phyloP scores from a whole-genome alignment of 2,329 filamentous ascomycete genomes.

The Juglanconis juglandina region DNA sequence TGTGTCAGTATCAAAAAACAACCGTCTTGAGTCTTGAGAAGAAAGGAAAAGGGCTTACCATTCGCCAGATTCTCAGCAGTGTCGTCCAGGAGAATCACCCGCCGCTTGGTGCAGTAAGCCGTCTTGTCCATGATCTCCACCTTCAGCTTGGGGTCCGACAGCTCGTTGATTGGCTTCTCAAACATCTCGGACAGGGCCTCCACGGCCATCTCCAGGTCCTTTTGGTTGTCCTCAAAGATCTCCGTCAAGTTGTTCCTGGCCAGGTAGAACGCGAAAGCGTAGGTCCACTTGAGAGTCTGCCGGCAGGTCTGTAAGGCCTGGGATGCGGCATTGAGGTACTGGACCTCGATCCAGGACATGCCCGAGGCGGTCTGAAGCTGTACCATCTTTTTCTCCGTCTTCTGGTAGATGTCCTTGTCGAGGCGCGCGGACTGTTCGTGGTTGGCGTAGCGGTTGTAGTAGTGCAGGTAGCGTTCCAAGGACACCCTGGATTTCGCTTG shows the following conservation, averaged over 20 bases:
- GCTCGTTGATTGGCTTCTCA: conserved; percentile 87
- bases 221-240: conserved; percentile 98
- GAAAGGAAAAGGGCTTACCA: conserved; percentile 53
- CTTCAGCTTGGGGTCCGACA: conserved; percentile 84
- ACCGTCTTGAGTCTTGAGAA: background rate
- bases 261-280: conserved; percentile 98
- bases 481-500: conserved; percentile 89
- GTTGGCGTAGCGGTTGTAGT: conserved; percentile 98
- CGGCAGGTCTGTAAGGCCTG: conserved; percentile 92
- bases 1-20: background rate
- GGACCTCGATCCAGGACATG: conserved; percentile 99
- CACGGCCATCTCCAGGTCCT: conserved; percentile 94
- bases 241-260: conserved; percentile 90
- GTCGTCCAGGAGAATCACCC: conserved; percentile 84
- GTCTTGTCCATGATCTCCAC: conserved; percentile 99
- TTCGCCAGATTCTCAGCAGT: conserved; percentile 89
- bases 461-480: conserved; percentile 93
- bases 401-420: conserved; percentile 91
- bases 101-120: conserved; percentile 88
- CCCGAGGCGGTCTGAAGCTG: conserved; percentile 88
- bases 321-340: conserved; percentile 90
- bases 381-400: conserved; percentile 99
- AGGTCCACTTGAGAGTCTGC: conserved; percentile 99
- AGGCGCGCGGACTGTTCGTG: conserved; percentile 96
- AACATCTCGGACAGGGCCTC: conserved; percentile 99